Base-by-base conservation (phyloP, 495 filamentous ascomycete species). In the Penicillium bialowiezense region DNA sequence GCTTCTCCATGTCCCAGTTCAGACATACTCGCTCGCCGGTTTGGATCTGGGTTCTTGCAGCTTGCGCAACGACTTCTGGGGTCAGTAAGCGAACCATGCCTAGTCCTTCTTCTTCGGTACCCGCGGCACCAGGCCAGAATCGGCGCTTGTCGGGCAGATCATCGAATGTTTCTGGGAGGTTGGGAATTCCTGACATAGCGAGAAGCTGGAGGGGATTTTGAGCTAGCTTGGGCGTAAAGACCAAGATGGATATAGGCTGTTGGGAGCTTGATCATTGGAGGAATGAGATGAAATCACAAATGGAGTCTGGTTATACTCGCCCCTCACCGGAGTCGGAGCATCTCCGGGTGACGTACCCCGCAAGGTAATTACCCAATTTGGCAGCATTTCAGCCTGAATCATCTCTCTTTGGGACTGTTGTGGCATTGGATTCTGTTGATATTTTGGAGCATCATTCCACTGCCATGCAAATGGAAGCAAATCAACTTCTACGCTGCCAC, bases 21-120 rank as follows among this genome's bases (percentile, higher is more conserved):
- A 81, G 48, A 50, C 75, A 76, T 14, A 76, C 67, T 2, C 75
- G 70, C 41, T 73, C 68, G 38, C 75, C 75, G 0, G 72, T 75
- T 33, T 69, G 68, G 54, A 79, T 77, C 51, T 77, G 68, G 5
- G 63, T 72, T 12, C 58, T 65, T 1, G 75, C 75, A 1, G 75
- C 75, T 13, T 63, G 55, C 15, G 72, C 72, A 1, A 79, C 72
- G n/a, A 75, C 44, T 2, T 74, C 72, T 4, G 74, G 70, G 1
- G 75, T 77, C 2, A 79, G 62, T n/a, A 77, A 57, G 13, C 68
- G 72, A 5, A 78, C 59, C 65, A 76, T 75, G n/a, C 77, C 77
- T n/a, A 79, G 66, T 12, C 77, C 76, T 54, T 80, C 77, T 23
- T 77, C 73, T 9, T 61, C 50, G 3, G 73, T 74, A 0, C 71